Percentiles rank a stretch among this genome's conserved stretches.
These are phyloP conservation scores for Pichia phayaonensis DNA, from an alignment of 805 yeast species.

Conservation along the genomic window DNA sequence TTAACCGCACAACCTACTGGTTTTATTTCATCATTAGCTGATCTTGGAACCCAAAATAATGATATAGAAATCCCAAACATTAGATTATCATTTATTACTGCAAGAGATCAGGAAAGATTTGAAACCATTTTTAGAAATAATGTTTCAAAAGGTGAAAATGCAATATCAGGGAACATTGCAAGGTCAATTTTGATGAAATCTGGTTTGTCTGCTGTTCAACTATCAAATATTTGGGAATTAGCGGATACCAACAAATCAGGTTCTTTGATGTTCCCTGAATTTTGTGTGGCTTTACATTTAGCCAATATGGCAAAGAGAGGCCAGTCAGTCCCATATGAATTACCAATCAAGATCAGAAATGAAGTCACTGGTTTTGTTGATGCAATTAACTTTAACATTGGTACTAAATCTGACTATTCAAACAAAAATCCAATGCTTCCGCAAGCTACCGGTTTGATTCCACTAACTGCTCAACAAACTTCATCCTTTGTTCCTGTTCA, in stretches of 20 bases:
- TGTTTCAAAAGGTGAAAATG: constrained; percentile 61
- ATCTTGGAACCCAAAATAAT: constrained; percentile 29
- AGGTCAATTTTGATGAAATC: constrained; percentile 75
- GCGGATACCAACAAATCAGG: constrained; percentile 89
- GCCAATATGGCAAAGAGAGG: constrained; percentile 75
- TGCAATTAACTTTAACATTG: constrained; percentile 72
- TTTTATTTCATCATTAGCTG: constrained; percentile 28
- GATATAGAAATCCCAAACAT: constrained; percentile 64
- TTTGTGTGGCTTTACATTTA: constrained; percentile 83
- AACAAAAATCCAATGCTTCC: constrained; percentile 13
- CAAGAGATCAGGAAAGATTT: constrained; percentile 78
- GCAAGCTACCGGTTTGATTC: constrained; percentile 29
- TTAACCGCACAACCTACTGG: constrained; percentile 41
- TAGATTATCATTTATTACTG: constrained; percentile 76
- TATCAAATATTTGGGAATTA: constrained; percentile 85
- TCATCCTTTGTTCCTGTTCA: constrained; percentile 33
- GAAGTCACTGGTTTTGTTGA: constrained; percentile 89
- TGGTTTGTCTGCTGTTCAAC: constrained; percentile 60
- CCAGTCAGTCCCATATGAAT: constrained; percentile 60
- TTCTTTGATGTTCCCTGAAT: constrained; percentile 82
- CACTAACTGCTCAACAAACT: constrained; percentile 30
- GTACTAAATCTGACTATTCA: constrained; percentile 28
- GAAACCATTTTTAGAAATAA: constrained; percentile 78
- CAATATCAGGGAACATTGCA: constrained; percentile 67
- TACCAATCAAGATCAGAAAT: constrained; percentile 67